Evolutionary conservation across 805 yeast genomes (phyloP), one percentile per base, ranked within the genome.

Genomic region (Cephaloascus fragrans): DNA sequence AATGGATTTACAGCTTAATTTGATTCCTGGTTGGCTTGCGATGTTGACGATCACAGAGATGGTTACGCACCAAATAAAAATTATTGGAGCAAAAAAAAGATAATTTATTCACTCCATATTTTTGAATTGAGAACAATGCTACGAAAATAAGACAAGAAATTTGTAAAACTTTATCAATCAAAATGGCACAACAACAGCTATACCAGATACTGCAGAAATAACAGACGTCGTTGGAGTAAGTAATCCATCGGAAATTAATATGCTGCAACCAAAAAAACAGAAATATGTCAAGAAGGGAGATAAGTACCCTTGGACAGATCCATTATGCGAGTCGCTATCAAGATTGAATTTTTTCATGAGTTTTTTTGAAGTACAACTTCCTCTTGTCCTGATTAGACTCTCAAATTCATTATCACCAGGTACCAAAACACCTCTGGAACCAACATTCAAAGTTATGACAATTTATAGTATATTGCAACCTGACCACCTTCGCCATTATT

Each of bases 181-280:
- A 62, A 62, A 51, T 2, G 80, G 78, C 18, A 57, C 59, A 4
- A 79, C 77, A 16, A 71, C 67, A 34, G 71, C 68, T 34, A 75
- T 70, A 39, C 83, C 83, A 3, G 67, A 69, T 23, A 77, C 55
- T 1, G 82, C 80, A 39, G 74, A 65, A 36, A 76, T 61, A 3
- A 76, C 78, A 1, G 82, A 75, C 10, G 80, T 75, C 2, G 82
- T 76, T 19, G 83, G 83, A 3, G 83, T 77, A 42, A 77, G 59
- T 39, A 77, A 56, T 4, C 82, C 82, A 52, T 77, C 82, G 5
- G 79, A 71, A 32, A 77, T 55, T 16, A 77, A 76, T 46, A 77
- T 57, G 1, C 77, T 60, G 45, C 80, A 73, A 2, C 82, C 82
- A 19, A 75, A 40, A 42, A 76, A 73, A 42, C 80, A 64, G 2